These are phyloP conservation scores for Paulownia fortunei DNA, from an alignment of 257 asterid genomes.

Conservation along the genomic window DNA sequence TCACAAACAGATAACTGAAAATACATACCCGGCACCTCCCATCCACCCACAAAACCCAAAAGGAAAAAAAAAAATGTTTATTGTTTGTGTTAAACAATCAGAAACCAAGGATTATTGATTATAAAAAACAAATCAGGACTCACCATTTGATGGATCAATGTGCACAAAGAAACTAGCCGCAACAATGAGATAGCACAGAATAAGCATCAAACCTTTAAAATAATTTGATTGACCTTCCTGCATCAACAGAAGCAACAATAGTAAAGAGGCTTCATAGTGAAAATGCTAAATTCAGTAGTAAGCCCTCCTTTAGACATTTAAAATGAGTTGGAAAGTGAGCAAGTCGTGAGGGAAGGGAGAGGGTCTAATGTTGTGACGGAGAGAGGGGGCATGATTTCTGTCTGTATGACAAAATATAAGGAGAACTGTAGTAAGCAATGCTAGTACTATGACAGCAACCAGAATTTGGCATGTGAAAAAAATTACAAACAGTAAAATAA, in stretches of 20 bases:
- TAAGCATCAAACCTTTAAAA: slow-evolving; percentile 93
- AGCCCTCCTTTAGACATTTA: not conserved
- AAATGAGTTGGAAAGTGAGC: not conserved
- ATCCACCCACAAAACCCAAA: not conserved
- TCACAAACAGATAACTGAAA: not conserved
- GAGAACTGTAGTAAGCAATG: too few relatives aligned
- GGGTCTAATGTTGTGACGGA: too few relatives aligned
- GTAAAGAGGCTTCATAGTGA: not conserved
- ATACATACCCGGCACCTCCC: not conserved
- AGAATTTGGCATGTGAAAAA: too few relatives aligned
- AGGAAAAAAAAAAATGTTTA: not conserved
- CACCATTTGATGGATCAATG: slow-evolving; percentile 77
- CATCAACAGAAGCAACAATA: slow-evolving; percentile 29
- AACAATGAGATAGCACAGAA: slow-evolving; percentile 85
- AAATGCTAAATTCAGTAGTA: not conserved
- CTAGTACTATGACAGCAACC: too few relatives aligned
- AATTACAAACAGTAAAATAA: too few relatives aligned
- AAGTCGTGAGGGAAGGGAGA: not conserved
- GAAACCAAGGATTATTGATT: slow-evolving; percentile 6
- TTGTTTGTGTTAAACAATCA: not conserved
- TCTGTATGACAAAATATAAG: too few relatives aligned
- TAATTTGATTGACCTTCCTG: slow-evolving; percentile 98
- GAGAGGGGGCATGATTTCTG: too few relatives aligned
- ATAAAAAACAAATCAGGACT: slow-evolving; percentile 34
- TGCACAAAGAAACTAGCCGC: slow-evolving; percentile 99